Evolutionary conservation across 768 basidiomycete species (phyloP), one percentile per base, ranked within the genome.

Genomic region (Rhizopogon vesiculosus): DNA sequence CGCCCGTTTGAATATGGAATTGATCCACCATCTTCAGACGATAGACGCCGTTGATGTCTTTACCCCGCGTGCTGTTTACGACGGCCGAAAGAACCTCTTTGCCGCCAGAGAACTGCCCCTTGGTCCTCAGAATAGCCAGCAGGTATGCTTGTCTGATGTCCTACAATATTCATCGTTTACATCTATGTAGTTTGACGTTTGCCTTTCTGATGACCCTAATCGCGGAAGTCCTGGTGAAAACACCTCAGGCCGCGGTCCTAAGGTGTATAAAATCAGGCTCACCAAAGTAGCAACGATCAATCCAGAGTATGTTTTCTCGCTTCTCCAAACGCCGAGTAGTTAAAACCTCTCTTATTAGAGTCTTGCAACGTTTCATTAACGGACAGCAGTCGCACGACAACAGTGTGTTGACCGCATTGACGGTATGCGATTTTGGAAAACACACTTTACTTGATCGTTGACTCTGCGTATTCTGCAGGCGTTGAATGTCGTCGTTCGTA

Each of bases 11-110:
- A 91, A 90, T 56, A 77, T 92, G 75, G 83, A 86, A 13, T 70
- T 93, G 9, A 84, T 93, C 46, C 76, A 77, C 13, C 73, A 73
- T 15, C 67, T 93, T 13, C 91, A 93, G 65, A 74, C 72, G 4
- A 66, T 72, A 0, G 75, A 79, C 4, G 81, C 83, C 1, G 83
- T 82, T 0, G 69, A 78, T n/a, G 73, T 88, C 19, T 93, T 93
- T 64, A 88, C 81, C 3, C 89, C 87, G 9, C 81, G 77, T 13
- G 85, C 78, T 16, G 89, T 82, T 2, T 92, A 91, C 57, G 91
- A 92, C 56, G 90, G 90, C 0, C 77, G 87, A 42, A 92, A 91
- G 69, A 92, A 91, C 58, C 67, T 85, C 45, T 93, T 89, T 62
- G 76, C 85, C 22, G 71, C 82, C 13, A 75, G 79, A 40, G 76